Evolutionary conservation across 1,284 basidiomycete genomes (phyloP).

Genomic region (Somion occarium): DNA sequence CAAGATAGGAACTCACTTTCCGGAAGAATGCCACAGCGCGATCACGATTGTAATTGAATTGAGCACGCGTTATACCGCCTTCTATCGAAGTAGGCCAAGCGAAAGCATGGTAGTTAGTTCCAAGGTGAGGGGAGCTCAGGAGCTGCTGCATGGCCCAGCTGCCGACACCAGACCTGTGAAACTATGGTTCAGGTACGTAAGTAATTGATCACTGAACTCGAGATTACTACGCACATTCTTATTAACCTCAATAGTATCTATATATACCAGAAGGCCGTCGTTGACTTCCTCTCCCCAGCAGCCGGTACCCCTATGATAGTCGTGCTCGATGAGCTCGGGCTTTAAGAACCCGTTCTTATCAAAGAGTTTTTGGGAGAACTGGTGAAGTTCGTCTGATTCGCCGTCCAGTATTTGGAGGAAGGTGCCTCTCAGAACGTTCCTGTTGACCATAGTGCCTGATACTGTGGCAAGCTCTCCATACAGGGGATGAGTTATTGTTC

Average conservation of each 20-base stretch:
- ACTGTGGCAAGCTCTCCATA: neutral
- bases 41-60: neutral
- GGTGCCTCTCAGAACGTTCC: neutral
- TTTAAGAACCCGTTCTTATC: constrained; percentile 23
- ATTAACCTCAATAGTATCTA: constrained; percentile 21
- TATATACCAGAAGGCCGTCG: constrained; percentile 23
- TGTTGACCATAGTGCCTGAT: neutral
- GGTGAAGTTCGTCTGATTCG: constrained; percentile 24
- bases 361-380: constrained; percentile 26
- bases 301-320: constrained; percentile 27
- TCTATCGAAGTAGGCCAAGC: neutral
- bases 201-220: neutral
- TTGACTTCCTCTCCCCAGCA: constrained; percentile 30
- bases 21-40: constrained; percentile 16
- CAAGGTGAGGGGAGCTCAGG: neutral
- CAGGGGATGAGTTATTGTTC: neutral
- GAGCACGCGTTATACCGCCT: neutral
- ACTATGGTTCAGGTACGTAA: neutral
- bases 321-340: constrained; percentile 23
- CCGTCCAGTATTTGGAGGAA: constrained; percentile 27
- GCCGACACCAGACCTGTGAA: neutral
- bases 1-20: constrained; percentile 7
- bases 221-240: constrained; percentile 14
- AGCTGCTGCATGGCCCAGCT: neutral
- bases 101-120: neutral